Conservation (phyloP, 2,329 filamentous ascomycete genomes). For the Cyclaneusma minus region DNA sequence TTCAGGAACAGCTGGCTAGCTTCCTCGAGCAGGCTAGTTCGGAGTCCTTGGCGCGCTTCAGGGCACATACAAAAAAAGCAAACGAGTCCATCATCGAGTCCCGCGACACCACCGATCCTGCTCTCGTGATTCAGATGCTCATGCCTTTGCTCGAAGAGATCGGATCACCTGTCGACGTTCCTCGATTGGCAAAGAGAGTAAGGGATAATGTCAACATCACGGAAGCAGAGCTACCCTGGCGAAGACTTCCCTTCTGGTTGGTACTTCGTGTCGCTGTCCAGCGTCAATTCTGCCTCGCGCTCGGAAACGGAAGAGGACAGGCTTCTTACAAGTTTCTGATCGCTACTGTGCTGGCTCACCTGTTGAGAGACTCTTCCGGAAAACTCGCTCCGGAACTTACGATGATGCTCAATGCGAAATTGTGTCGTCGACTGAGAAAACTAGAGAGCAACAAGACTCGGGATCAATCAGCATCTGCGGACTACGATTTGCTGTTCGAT, state of each 20-base stretch:
- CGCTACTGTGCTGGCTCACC: slow-evolving; percentile 26
- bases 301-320: slow-evolving; percentile 26
- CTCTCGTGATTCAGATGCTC: slow-evolving; percentile 41
- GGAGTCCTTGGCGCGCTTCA: slow-evolving; percentile 36
- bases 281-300: slow-evolving; percentile 27
- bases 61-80: slow-evolving; percentile 35
- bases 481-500: slow-evolving; percentile 17
- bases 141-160: slow-evolving; percentile 42
- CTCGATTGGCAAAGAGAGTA: slow-evolving; percentile 36
- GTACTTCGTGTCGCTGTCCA: slow-evolving; percentile 41
- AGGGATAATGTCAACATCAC: slow-evolving; percentile 44
- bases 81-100: slow-evolving; percentile 30
- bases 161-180: slow-evolving; percentile 23
- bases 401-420: slow-evolving; percentile 30
- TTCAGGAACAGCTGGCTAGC: slow-evolving; percentile 29
- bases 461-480: slow-evolving; percentile 1
- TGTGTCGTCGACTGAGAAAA: slow-evolving; percentile 42
- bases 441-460: slow-evolving; percentile 26
- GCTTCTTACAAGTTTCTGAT: slow-evolving; percentile 42
- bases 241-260: slow-evolving; percentile 46
- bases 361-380: slow-evolving; percentile 26
- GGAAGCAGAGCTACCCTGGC: slow-evolving; percentile 37
- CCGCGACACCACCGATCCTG: slow-evolving; percentile 40
- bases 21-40: slow-evolving; percentile 41
- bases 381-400: slow-evolving; percentile 20